Percentiles rank a stretch among this genome's conserved stretches.
Conservation (phyloP, 2,329 filamentous ascomycete species). For the Raffaelea arxii region DNA sequence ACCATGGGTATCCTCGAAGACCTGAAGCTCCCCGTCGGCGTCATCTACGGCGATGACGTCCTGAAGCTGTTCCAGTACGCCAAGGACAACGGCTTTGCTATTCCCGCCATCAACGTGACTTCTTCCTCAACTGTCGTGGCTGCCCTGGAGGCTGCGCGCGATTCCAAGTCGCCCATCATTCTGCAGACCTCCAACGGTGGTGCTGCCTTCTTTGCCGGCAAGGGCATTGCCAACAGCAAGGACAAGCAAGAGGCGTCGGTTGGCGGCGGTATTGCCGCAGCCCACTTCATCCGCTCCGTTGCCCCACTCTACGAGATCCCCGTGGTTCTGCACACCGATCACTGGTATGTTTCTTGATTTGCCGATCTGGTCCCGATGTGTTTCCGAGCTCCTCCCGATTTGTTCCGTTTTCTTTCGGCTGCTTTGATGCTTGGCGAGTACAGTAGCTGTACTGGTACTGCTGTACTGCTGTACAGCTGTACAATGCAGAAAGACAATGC, state of each 20-base stretch:
- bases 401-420: too few relatives aligned
- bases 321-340: conserved; percentile 92
- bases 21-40: conserved; percentile 41
- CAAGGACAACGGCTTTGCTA: conserved; percentile 77
- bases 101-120: conserved; percentile 89
- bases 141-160: conserved; percentile 85
- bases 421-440: too few relatives aligned
- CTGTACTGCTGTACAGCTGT: too few relatives aligned
- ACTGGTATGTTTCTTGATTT: conserved; percentile 29
- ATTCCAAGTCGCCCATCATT: conserved; percentile 84
- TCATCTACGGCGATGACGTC: conserved; percentile 46
- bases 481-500: neutral
- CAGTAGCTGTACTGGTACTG: too few relatives aligned
- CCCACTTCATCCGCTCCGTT: conserved; percentile 85
- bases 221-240: conserved; percentile 72
- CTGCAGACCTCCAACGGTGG: conserved; percentile 91
- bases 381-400: too few relatives aligned
- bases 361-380: too few relatives aligned
- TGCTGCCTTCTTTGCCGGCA: conserved; percentile 85
- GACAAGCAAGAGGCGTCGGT: conserved; percentile 89
- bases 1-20: conserved; percentile 25
- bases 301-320: conserved; percentile 83
- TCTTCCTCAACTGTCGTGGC: conserved; percentile 58
- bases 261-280: conserved; percentile 75
- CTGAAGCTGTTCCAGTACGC: conserved; percentile 76